These are phyloP conservation scores for Saccharomyces jurei DNA, from an alignment of 805 yeast species.

Conservation along the genomic window DNA sequence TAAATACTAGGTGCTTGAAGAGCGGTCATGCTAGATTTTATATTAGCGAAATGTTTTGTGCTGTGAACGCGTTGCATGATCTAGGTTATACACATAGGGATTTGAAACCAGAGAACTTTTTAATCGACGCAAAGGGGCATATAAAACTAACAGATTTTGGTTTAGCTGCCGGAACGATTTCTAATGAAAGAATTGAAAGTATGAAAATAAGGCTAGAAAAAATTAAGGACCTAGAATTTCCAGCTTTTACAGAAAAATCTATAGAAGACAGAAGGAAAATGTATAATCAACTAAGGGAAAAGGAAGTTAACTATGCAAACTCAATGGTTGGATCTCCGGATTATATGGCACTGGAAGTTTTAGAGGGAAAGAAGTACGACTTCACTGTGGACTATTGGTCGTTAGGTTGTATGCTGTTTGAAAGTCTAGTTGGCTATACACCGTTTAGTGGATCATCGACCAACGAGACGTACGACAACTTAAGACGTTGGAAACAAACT, in stretches of 20 bases:
- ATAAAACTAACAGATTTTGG: constrained; percentile 85
- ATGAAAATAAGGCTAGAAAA: constrained; percentile 65
- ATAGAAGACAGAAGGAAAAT: constrained; percentile 80
- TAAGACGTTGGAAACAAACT: constrained; percentile 87
- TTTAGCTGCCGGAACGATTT: constrained; percentile 90
- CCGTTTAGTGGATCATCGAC: constrained; percentile 92
- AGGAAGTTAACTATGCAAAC: constrained; percentile 79
- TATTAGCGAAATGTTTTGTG: constrained; percentile 91
- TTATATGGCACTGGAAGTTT: constrained; percentile 96
- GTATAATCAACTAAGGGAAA: constrained; percentile 68
- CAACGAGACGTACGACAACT: constrained; percentile 89
- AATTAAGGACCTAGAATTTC: constrained; percentile 68
- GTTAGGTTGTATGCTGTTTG: constrained; percentile 93
- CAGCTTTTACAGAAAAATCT: constrained; percentile 56
- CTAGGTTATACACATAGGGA: constrained; percentile 96
- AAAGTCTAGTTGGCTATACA: constrained; percentile 92
- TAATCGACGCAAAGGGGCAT: constrained; percentile 71
- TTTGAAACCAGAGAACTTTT: constrained; percentile 87
- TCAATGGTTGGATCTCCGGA: constrained; percentile 98
- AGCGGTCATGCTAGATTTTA: constrained; percentile 96
- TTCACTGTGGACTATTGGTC: constrained; percentile 99
- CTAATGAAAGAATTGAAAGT: constrained; percentile 86
- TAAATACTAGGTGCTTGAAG: constrained; percentile 84
- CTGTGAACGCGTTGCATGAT: constrained; percentile 88
- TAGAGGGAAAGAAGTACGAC: constrained; percentile 88